Conservation (phyloP, 2,329 filamentous ascomycete species). For the Colletotrichum caudatum region DNA sequence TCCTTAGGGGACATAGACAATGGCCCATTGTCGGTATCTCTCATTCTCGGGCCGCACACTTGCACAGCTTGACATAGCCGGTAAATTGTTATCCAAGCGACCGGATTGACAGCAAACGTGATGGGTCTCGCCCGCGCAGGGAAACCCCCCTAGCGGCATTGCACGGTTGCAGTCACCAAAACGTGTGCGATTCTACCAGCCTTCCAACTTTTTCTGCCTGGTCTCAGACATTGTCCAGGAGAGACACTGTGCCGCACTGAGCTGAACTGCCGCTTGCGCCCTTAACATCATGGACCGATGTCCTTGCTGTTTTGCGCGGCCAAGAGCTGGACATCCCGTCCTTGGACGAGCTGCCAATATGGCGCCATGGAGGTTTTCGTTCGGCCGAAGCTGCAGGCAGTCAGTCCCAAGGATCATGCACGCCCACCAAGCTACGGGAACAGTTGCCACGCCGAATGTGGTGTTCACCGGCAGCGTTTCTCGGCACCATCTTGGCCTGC, state of each 20-base stretch:
- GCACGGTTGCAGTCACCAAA: constrained; percentile 35
- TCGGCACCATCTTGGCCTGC: neutral
- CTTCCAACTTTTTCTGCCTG: constrained; percentile 2
- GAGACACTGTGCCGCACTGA: constrained; percentile 13
- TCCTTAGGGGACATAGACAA: constrained; percentile 17
- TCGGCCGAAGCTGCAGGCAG: constrained; percentile 14
- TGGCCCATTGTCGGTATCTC: constrained; percentile 28
- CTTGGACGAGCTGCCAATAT: neutral
- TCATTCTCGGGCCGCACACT: constrained; percentile 14
- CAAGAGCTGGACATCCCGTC: neutral
- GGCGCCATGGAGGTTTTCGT: constrained; percentile 9
- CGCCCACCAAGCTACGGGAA: neutral
- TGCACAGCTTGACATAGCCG: constrained; percentile 4
- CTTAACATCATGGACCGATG: constrained; percentile 3
- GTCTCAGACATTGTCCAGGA: constrained; percentile 8
- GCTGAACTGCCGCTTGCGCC: neutral
- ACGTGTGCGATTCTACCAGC: constrained; percentile 15
- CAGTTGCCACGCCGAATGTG: neutral
- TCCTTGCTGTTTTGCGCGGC: constrained; percentile 15
- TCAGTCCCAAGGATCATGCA: neutral
- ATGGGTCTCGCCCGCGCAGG: constrained; percentile 14
- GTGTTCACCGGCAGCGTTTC: neutral
- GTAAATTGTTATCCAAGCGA: constrained; percentile 25
- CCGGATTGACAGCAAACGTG: constrained; percentile 20
- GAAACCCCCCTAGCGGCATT: constrained; percentile 33